Conservation (phyloP, 345 rosid genomes). For the Carallia pectinifolia region DNA sequence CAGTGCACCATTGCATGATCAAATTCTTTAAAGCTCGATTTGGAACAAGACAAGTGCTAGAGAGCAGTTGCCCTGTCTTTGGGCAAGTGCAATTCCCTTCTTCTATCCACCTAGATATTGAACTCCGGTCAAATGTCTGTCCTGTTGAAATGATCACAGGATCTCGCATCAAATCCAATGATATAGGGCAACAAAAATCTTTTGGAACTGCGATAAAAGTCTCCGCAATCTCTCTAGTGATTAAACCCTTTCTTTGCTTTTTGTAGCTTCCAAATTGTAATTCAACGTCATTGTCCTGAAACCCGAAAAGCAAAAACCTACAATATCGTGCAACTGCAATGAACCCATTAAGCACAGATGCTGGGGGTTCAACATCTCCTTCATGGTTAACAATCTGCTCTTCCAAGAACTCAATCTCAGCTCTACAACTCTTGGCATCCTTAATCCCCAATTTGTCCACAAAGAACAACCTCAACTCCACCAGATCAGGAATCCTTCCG, state of each 20-base stretch:
- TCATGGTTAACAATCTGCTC: slow-evolving; percentile 86
- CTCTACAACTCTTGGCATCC: slow-evolving; percentile 60
- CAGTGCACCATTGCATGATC: slow-evolving; percentile 82
- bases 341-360: slow-evolving; percentile 77
- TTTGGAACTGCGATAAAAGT: slow-evolving; percentile 71
- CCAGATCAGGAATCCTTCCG: slow-evolving; percentile 48
- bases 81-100: slow-evolving; percentile 92
- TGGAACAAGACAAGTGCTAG: slow-evolving; percentile 63
- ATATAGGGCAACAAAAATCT: slow-evolving; percentile 89
- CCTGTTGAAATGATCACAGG: slow-evolving; percentile 90
- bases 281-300: slow-evolving; percentile 55
- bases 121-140: slow-evolving; percentile 87
- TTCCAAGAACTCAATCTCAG: slow-evolving; percentile 86
- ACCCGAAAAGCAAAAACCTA: slow-evolving; percentile 77
- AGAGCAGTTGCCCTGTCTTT: slow-evolving; percentile 80
- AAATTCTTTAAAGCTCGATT: slow-evolving; percentile 86
- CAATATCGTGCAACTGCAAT: slow-evolving; percentile 75
- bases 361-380: slow-evolving; percentile 84
- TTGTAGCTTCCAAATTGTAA: slow-evolving; percentile 43
- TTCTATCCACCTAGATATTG: slow-evolving; percentile 89
- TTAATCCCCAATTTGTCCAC: slow-evolving; percentile 56
- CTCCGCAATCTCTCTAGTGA: slow-evolving; percentile 69
- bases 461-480: slow-evolving; percentile 51
- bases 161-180: slow-evolving; percentile 88
- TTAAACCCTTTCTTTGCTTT: slow-evolving; percentile 61